Base-by-base conservation (phyloP, 106 monocot genomes). In the Agapanthus africanus region DNA sequence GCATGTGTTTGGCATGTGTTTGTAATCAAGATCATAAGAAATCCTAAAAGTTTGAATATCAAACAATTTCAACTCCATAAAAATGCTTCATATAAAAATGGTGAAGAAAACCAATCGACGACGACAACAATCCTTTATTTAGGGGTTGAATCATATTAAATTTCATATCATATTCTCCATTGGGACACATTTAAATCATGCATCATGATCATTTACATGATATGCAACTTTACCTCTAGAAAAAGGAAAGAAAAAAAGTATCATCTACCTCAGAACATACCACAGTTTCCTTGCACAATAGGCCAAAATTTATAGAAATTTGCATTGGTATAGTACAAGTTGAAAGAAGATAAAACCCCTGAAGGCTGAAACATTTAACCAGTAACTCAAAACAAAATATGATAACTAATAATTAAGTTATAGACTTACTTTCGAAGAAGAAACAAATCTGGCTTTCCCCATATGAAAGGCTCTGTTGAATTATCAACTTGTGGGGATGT, bases 391-490 rank as follows among this genome's bases (percentile, higher is more conserved):
- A 57, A 26, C 27, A 28, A 57, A 57, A 30, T 57, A 30, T 30
- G 0, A 11, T 40, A 63, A 65, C 2, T 25, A 15, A 40, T 23
- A 40, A 40, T 65, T 25, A 35, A 11, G 64, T 40, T 39, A 31
- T 0, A 19, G 73, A 81, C 84, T 83, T 71, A 92, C 95, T 82
- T 88, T 65, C 82, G 79, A 65, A 97, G 84, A 40, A 97, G 65
- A 72, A 61, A 36, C 38, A 91, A 54, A 76, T 97, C 88, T 42
- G 95, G 95, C 70, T 87, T 91, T 79, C 95, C 95, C 91, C 95
- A 97, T 68, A 82, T 77, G 63, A 97, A 97, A 33, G 66, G 73
- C 66, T 97, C 91, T 27, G 79, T 87, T 76, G 95, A 97, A 25
- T 84, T 75, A 79, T 97, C 91, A 72, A 97, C 76, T 84, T 89